Evolutionary conservation across 78 protist genomes (phyloP).

Genomic region (Acrasis kona): DNA sequence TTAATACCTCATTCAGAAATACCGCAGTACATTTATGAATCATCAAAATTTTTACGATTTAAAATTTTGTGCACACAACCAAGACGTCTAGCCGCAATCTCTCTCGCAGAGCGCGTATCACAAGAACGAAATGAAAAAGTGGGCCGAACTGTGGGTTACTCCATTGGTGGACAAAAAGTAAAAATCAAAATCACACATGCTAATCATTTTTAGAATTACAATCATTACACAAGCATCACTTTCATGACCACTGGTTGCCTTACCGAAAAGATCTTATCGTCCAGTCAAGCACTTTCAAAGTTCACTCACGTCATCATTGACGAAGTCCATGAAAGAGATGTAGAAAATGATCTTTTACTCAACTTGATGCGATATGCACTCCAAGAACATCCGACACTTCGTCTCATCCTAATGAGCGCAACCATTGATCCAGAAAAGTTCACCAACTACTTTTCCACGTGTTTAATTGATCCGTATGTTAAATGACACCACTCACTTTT

Average conservation of each 20-base stretch:
- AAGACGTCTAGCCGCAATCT: constrained; percentile 74
- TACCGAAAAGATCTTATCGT: neutral
- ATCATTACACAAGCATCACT: neutral
- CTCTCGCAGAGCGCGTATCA: constrained; percentile 77
- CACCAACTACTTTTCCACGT: no score
- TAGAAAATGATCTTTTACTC: constrained; percentile 64
- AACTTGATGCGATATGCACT: no score
- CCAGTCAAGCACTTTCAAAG: neutral
- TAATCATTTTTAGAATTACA: constrained; percentile 39
- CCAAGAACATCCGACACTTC: no score
- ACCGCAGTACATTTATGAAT: no score
- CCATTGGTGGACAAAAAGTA: constrained; percentile 28
- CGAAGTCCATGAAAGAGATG: constrained; percentile 75
- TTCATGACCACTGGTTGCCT: neutral
- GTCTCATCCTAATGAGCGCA: no score
- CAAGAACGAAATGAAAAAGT: constrained; percentile 44
- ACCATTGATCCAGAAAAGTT: no score
- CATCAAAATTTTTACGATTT: no score
- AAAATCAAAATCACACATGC: constrained; percentile 6
- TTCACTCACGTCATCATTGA: constrained; percentile 40
- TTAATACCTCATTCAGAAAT: no score
- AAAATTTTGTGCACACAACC: no score
- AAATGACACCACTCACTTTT: no score
- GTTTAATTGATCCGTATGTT: no score
- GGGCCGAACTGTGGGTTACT: constrained; percentile 66